phyloP scores from a whole-genome alignment of 495 filamentous ascomycete genomes.

The Xylaria grammica region DNA sequence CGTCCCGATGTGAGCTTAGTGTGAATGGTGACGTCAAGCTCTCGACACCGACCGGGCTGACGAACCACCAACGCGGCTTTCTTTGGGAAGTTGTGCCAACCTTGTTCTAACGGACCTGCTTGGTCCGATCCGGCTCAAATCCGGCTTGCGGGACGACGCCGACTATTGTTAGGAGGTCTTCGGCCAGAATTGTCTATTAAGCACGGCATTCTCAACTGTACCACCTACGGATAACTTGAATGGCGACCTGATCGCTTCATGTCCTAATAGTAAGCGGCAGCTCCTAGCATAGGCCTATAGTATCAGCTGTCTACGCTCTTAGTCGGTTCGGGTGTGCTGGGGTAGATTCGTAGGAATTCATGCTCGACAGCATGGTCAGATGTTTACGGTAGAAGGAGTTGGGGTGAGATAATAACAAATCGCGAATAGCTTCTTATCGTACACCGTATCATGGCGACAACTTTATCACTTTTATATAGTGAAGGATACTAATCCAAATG shows the following conservation, averaged over 20 bases:
- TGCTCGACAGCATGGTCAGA: not conserved
- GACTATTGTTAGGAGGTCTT: not conserved
- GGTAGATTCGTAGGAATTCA: not conserved
- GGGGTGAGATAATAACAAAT: not conserved
- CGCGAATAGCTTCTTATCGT: not conserved
- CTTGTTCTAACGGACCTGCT: not conserved
- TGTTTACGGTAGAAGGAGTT: not conserved
- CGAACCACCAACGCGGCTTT: too few relatives aligned
- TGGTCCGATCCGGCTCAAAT: not conserved
- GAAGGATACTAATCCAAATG: too few relatives aligned
- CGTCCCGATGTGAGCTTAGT: not conserved
- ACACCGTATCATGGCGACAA: too few relatives aligned
- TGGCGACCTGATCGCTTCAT: not conserved
- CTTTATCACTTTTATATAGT: too few relatives aligned
- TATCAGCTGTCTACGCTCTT: not conserved
- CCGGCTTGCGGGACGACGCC: not conserved
- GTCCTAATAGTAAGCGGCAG: not conserved
- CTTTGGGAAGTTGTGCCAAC: too few relatives aligned
- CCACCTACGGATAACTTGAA: not conserved
- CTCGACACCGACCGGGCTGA: too few relatives aligned
- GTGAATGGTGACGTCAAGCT: too few relatives aligned
- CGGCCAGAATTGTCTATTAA: not conserved
- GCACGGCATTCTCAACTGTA: not conserved
- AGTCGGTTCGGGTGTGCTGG: not conserved
- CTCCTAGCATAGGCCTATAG: not conserved